A percentile compares a stretch with the other conserved stretches of the same genome.
These are phyloP conservation scores for Monosporascus sp. DNA, from an alignment of 2,329 filamentous ascomycete species.

Conservation along the genomic window DNA sequence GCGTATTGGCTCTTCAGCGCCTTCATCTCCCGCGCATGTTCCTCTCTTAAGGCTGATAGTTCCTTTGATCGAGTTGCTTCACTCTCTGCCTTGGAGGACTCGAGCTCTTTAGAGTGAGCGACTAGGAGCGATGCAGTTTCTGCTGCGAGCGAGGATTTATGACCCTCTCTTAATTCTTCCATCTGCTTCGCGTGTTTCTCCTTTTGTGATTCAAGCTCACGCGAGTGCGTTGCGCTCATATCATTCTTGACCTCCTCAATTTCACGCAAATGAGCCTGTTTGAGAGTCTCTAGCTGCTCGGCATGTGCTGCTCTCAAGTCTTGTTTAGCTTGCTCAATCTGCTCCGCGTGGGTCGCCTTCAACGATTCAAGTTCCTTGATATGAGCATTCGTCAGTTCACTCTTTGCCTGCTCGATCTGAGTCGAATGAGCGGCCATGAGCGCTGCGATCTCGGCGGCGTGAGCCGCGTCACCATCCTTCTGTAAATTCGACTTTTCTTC, in stretches of 20 bases:
- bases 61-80: slow-evolving; percentile 21
- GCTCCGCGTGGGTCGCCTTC: slow-evolving; percentile 2
- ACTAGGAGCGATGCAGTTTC: slow-evolving; percentile 20
- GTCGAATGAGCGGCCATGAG: slow-evolving; percentile 11
- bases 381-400: slow-evolving; percentile 5
- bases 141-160: slow-evolving; percentile 14
- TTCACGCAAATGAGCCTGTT: slow-evolving; percentile 4
- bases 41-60: slow-evolving; percentile 20
- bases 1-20: slow-evolving; percentile 22
- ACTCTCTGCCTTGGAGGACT: slow-evolving; percentile 18
- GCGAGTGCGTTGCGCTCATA: slow-evolving; percentile 1
- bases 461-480: slow-evolving; percentile 9
- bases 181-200: slow-evolving; percentile 14
- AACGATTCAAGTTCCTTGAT: slow-evolving; percentile 8
- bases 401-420: slow-evolving; percentile 8
- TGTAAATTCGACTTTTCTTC: slow-evolving; percentile 18
- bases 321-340: slow-evolving; percentile 4
- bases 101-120: slow-evolving; percentile 21
- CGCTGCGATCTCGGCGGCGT: slow-evolving; percentile 17
- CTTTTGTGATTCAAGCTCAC: slow-evolving; percentile 1
- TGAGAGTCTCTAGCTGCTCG: slow-evolving; percentile 8
- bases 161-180: slow-evolving; percentile 14
- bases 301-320: slow-evolving; percentile 7
- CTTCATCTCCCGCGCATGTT: slow-evolving; percentile 24
- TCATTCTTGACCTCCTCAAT: slow-evolving; percentile 4